Conservation (phyloP, 306 rosid species). For the Pueraria montana region DNA sequence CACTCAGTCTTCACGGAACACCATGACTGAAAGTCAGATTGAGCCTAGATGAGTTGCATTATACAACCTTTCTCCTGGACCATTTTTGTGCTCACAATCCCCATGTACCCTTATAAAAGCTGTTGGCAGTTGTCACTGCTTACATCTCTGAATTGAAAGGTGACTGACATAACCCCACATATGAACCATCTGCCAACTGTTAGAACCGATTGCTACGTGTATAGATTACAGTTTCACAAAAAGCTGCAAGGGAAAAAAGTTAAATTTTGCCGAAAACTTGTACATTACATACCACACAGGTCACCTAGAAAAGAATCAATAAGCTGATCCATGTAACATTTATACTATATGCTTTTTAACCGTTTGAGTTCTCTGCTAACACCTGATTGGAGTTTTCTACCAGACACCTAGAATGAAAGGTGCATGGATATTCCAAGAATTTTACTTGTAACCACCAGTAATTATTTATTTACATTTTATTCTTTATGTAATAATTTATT, state of each 20-base stretch:
- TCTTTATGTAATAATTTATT: background rate
- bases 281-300: background rate
- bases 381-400: background rate
- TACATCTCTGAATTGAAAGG: slow-evolving; percentile 6
- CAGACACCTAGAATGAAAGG: background rate
- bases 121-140: slow-evolving; percentile 2
- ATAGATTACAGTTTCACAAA: slow-evolving; percentile 25
- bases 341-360: background rate
- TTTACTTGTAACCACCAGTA: background rate
- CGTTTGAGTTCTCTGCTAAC: background rate
- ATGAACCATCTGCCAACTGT: slow-evolving; percentile 6
- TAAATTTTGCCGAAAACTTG: background rate
- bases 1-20: slow-evolving; percentile 48
- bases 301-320: background rate
- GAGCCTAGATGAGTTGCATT: slow-evolving; percentile 41
- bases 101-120: background rate
- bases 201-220: background rate
- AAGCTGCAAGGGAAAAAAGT: background rate
- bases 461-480: background rate
- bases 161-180: slow-evolving; percentile 17
- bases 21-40: slow-evolving; percentile 43
- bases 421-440: background rate
- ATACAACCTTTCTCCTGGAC: slow-evolving; percentile 2
- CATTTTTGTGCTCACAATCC: slow-evolving; percentile 37
- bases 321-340: background rate